Percentiles rank a stretch among this genome's conserved stretches.
phyloP scores from a whole-genome alignment of 495 filamentous ascomycete genomes.

The Neurospora sp. region DNA sequence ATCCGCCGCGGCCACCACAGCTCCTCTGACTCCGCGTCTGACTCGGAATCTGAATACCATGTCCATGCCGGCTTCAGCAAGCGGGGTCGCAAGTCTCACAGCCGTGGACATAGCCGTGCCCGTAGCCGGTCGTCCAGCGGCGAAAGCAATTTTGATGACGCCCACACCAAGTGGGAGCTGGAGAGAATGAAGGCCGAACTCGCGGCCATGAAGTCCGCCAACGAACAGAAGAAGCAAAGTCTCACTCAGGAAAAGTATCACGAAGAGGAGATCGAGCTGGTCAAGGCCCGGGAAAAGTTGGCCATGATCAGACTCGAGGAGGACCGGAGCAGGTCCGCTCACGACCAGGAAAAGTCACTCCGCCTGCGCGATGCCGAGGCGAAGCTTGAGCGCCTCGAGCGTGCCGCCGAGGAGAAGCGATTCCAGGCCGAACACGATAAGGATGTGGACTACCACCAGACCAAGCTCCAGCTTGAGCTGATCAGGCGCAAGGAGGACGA shows the following conservation, averaged over 20 bases:
- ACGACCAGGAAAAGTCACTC: slow-evolving; percentile 8
- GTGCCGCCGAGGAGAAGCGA: background rate
- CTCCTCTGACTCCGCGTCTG: slow-evolving; percentile 27
- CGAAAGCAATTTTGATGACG: slow-evolving; percentile 21
- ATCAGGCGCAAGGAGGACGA: slow-evolving; percentile 35
- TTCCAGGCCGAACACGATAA: slow-evolving; percentile 5
- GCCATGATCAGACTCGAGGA: slow-evolving; percentile 9
- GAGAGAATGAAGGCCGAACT: slow-evolving; percentile 14
- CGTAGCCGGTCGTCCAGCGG: slow-evolving; percentile 17
- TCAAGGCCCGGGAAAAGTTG: slow-evolving; percentile 13
- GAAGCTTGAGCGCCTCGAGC: background rate
- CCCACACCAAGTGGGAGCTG: slow-evolving; percentile 14
- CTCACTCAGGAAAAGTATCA: slow-evolving; percentile 7
- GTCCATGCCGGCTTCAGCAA: slow-evolving; percentile 4
- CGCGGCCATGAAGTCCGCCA: slow-evolving; percentile 8
- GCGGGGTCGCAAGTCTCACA: slow-evolving; percentile 8
- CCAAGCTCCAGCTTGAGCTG: slow-evolving; percentile 16
- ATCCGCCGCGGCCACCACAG: slow-evolving; percentile 15
- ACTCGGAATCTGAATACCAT: slow-evolving; percentile 11
- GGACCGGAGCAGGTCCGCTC: slow-evolving; percentile 10
- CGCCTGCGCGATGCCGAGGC: background rate
- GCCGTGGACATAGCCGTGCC: slow-evolving; percentile 14
- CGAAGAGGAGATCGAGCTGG: slow-evolving; percentile 2
- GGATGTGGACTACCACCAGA: slow-evolving; percentile 5
- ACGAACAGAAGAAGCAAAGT: slow-evolving; percentile 13